A percentile compares a stretch with the other conserved stretches of the same genome.
phyloP scores from a whole-genome alignment of 2,329 filamentous ascomycete species.

The Penicillium capsulatum region DNA sequence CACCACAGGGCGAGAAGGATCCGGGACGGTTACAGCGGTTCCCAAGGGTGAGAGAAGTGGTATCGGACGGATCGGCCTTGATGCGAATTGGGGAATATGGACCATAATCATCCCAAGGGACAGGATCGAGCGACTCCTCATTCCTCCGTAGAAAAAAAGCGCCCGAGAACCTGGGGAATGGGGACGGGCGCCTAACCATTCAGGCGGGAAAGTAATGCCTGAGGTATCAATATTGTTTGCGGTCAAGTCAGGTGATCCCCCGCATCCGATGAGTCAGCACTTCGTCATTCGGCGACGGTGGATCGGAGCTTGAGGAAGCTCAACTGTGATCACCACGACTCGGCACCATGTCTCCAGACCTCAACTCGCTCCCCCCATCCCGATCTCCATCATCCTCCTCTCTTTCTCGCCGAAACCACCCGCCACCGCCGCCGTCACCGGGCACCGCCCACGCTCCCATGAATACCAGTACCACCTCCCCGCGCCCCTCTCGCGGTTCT shows the following conservation, averaged over 20 bases:
- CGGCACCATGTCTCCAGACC: constrained; percentile 62
- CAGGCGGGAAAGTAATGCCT: constrained; percentile 1
- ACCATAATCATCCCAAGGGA: background rate
- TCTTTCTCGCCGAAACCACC: constrained; percentile 29
- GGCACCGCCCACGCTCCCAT: constrained; percentile 58
- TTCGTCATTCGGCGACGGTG: constrained; percentile 4
- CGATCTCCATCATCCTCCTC: constrained; percentile 41
- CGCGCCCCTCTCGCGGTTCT: constrained; percentile 36
- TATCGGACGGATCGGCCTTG: too few relatives aligned
- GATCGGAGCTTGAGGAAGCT: constrained; percentile 13
- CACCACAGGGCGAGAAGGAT: background rate
- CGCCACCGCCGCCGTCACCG: constrained; percentile 47
- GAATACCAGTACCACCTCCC: constrained; percentile 41
- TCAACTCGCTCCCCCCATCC: constrained; percentile 65
- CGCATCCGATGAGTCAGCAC: constrained; percentile 14
- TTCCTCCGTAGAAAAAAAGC: too few relatives aligned
- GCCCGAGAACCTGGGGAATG: too few relatives aligned
- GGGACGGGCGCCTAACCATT: too few relatives aligned
- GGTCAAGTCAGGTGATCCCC: constrained; percentile 5
- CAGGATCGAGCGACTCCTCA: too few relatives aligned
- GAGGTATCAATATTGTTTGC: background rate
- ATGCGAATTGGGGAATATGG: too few relatives aligned
- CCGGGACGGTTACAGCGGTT: background rate
- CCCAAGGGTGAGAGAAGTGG: background rate
- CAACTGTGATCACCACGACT: constrained; percentile 1